phyloP scores from a whole-genome alignment of 2,329 filamentous ascomycete genomes.

The Lizonia empirigonia region DNA sequence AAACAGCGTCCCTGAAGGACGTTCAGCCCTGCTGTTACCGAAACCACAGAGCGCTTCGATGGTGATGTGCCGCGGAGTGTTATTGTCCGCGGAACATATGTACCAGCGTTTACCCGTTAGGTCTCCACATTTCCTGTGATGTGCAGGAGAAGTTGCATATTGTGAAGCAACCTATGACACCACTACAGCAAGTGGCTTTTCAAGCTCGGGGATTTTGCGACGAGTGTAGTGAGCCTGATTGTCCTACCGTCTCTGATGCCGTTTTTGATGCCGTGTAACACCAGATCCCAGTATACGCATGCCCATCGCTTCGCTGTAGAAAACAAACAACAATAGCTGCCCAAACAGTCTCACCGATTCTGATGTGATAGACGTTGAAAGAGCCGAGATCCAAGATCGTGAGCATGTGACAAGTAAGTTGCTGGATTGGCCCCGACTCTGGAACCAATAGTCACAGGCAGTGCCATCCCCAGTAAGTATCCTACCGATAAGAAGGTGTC shows the following conservation, averaged over 20 bases:
- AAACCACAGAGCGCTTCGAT: not conserved
- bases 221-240: conserved; percentile 23
- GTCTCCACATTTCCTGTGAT: conserved; percentile 8
- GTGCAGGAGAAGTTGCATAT: conserved; percentile 2
- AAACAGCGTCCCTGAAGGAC: not conserved
- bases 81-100: not conserved
- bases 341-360: conserved; percentile 12
- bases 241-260: conserved; percentile 15
- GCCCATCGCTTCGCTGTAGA: conserved; percentile 14
- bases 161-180: conserved; percentile 19
- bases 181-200: conserved; percentile 24
- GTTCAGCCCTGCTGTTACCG: conserved; percentile 1
- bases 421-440: not conserved
- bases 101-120: not conserved
- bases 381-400: not conserved
- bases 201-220: conserved; percentile 23
- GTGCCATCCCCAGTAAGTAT: not conserved
- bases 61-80: not conserved
- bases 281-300: conserved; percentile 10
- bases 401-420: not conserved
- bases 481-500: not conserved
- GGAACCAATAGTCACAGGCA: not conserved
- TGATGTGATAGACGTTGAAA: not conserved
- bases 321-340: conserved; percentile 23
- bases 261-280: conserved; percentile 29